Evolutionary conservation across 495 filamentous ascomycete genomes (phyloP).

Genomic region (Penicillium ochrochloron): DNA sequence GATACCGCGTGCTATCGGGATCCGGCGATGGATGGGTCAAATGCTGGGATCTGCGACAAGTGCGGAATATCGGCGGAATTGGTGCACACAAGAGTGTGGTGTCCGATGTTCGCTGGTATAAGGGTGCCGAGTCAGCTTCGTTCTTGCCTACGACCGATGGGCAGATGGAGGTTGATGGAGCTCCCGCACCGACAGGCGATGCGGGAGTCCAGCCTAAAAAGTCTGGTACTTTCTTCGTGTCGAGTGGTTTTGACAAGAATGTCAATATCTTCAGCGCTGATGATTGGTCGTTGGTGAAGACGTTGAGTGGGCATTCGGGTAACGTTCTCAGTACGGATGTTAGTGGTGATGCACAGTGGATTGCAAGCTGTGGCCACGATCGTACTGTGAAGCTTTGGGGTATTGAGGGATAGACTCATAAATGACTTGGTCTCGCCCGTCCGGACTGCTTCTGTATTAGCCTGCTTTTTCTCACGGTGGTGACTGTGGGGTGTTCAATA

Average conservation of each 20-base stretch:
- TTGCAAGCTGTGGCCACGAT: conserved; percentile 91
- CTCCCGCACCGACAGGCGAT: conserved; percentile 20
- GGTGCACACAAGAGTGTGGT: conserved; percentile 92
- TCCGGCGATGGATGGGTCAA: conserved; percentile 96
- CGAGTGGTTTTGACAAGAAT: conserved; percentile 90
- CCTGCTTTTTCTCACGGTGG: background rate
- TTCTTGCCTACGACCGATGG: conserved; percentile 58
- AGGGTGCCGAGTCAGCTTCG: conserved; percentile 73
- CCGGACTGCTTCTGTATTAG: background rate
- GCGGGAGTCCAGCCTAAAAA: conserved; percentile 56
- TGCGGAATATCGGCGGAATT: conserved; percentile 78
- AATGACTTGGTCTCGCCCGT: background rate
- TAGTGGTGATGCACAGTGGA: conserved; percentile 83
- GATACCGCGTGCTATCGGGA: conserved; percentile 83
- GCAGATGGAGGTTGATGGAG: conserved; percentile 60
- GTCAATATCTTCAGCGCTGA: conserved; percentile 95
- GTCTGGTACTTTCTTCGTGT: conserved; percentile 87
- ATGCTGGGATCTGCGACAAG: conserved; percentile 94
- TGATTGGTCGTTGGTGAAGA: conserved; percentile 91
- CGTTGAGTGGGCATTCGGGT: conserved; percentile 85
- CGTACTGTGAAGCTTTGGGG: conserved; percentile 97
- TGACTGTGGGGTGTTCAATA: background rate
- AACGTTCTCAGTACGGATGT: conserved; percentile 91
- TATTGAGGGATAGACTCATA: conserved; percentile 62
- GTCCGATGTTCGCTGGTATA: conserved; percentile 92